These are phyloP conservation scores for Rhodotorula sp. DNA, from an alignment of 1,284 basidiomycete species.

Conservation along the genomic window DNA sequence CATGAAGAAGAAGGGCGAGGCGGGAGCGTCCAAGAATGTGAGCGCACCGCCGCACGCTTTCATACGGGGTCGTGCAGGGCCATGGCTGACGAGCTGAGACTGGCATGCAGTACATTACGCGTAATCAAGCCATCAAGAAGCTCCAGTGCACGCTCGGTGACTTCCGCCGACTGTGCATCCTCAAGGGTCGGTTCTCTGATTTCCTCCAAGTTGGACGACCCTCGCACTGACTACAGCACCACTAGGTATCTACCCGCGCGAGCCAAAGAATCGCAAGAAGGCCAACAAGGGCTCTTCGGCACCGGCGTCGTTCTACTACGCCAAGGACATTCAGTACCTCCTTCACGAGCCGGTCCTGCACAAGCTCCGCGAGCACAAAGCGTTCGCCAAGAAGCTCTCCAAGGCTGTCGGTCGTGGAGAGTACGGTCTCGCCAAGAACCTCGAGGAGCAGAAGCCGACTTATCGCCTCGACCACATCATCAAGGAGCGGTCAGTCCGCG, in stretches of 20 bases:
- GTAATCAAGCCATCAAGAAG: conserved; percentile 66
- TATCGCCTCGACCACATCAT: conserved; percentile 84
- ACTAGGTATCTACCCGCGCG: conserved; percentile 92
- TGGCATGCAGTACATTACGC: conserved; percentile 58
- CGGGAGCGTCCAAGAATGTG: conserved; percentile 70
- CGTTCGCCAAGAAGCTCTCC: conserved; percentile 95
- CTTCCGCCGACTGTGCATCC: conserved; percentile 93
- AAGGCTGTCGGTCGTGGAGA: conserved; percentile 89
- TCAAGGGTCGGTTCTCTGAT: conserved; percentile 70
- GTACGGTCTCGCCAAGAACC: conserved; percentile 89
- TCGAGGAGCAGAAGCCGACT: conserved; percentile 84
- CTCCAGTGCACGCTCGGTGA: conserved; percentile 95
- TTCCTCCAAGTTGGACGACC: neutral
- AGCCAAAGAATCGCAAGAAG: conserved; percentile 85
- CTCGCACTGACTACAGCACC: conserved; percentile 1
- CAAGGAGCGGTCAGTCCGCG: conserved; percentile 74
- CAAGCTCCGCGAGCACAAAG: conserved; percentile 95
- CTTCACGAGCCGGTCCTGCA: conserved; percentile 95
- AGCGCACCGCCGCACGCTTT: conserved; percentile 5
- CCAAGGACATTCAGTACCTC: conserved; percentile 97
- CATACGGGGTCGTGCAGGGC: neutral
- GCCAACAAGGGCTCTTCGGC: conserved; percentile 98
- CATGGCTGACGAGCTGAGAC: neutral
- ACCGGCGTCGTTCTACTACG: conserved; percentile 90
- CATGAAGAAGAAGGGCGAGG: conserved; percentile 48